Conservation (phyloP, 257 asterid genomes). For the Mentha longifolia region DNA sequence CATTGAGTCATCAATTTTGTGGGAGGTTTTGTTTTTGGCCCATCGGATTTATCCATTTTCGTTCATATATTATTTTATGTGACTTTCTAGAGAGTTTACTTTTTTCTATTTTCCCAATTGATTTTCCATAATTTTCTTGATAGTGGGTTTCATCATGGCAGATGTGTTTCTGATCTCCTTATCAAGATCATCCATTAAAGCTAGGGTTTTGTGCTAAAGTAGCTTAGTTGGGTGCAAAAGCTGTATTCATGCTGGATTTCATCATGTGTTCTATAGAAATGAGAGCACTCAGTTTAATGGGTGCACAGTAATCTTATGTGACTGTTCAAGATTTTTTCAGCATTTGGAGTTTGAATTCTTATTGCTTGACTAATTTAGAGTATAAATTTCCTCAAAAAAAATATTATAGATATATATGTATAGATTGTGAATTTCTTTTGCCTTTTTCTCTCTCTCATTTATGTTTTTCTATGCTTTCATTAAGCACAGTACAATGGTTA, state of each 20-base stretch:
- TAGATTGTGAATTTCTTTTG: not conserved
- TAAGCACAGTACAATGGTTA: not conserved
- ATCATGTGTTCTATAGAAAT: constrained; percentile 28
- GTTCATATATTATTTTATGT: constrained; percentile 33
- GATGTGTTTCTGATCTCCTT: constrained; percentile 26
- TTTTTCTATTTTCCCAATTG: not conserved
- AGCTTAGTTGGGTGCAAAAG: constrained; percentile 1
- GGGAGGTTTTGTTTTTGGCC: constrained; percentile 2
- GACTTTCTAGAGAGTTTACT: not conserved
- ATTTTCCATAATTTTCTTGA: not conserved
- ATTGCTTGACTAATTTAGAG: not conserved
- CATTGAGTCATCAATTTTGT: not conserved
- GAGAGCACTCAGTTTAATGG: constrained; percentile 24
- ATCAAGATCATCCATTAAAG: constrained; percentile 29
- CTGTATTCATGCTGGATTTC: constrained; percentile 27
- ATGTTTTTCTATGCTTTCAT: not conserved
- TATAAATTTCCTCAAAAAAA: not conserved
- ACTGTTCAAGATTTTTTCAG: constrained; percentile 24
- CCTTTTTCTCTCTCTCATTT: not conserved
- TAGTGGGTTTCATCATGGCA: constrained; percentile 26
- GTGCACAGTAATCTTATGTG: constrained; percentile 19
- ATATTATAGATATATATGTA: not conserved
- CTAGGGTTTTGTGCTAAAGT: constrained; percentile 44
- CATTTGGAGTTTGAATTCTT: not conserved
- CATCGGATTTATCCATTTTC: constrained; percentile 7